Evolutionary conservation across 768 basidiomycete genomes (phyloP).

Genomic region (Pleurotus tuoliensis): DNA sequence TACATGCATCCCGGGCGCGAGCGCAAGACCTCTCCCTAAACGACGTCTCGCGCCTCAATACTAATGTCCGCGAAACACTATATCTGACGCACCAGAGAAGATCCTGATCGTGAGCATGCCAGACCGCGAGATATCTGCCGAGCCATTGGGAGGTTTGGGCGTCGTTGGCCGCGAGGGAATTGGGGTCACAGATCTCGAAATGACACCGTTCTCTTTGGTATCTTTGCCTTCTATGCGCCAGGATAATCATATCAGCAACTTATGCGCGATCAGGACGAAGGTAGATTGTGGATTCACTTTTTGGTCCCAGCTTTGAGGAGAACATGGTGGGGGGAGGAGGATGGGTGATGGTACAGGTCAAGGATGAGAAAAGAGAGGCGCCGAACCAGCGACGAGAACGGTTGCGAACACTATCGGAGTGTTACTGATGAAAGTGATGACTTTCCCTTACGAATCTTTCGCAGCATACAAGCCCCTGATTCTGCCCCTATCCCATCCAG

Average conservation of each 20-base stretch:
- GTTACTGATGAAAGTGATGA: conserved; percentile 3
- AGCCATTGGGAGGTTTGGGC: conserved; percentile 51
- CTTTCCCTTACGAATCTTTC: not conserved
- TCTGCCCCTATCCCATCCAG: too few species aligned
- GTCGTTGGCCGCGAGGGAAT: conserved; percentile 81
- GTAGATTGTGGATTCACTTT: conserved; percentile 20
- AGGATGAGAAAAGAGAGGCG: conserved; percentile 23
- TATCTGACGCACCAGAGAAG: conserved; percentile 68
- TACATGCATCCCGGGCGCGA: conserved; percentile 73
- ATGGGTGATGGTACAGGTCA: conserved; percentile 8
- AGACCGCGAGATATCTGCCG: conserved; percentile 59
- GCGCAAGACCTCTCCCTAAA: conserved; percentile 72
- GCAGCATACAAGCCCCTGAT: too few species aligned
- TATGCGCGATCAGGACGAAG: conserved; percentile 1
- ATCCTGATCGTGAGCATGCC: conserved; percentile 96
- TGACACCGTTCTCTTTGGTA: conserved; percentile 60
- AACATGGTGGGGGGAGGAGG: conserved; percentile 25
- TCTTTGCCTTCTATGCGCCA: conserved; percentile 59
- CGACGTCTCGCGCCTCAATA: not conserved
- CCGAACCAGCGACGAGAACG: conserved; percentile 11
- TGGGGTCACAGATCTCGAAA: conserved; percentile 78
- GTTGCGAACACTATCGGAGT: conserved; percentile 7
- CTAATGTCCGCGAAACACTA: too few species aligned
- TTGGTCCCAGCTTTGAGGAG: conserved; percentile 54
- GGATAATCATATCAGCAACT: conserved; percentile 5